Conservation (phyloP, 2,329 filamentous ascomycete genomes). For the Westerdykella ornata region DNA sequence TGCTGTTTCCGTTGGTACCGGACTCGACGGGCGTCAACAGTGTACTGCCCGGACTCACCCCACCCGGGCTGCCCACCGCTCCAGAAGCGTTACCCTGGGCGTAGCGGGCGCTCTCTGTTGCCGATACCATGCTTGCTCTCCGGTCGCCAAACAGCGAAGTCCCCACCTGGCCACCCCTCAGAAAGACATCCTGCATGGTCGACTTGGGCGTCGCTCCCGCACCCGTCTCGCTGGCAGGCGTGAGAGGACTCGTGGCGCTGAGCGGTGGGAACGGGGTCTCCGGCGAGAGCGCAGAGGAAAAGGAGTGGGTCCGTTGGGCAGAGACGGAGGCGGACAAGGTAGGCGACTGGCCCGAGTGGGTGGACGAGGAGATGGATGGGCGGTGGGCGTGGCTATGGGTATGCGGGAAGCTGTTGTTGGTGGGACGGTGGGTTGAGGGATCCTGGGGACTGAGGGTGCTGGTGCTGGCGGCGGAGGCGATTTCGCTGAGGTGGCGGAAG, state of each 20-base stretch:
- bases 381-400: slow-evolving; percentile 28
- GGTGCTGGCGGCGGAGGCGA: slow-evolving; percentile 10
- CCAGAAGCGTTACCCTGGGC: too few relatives aligned
- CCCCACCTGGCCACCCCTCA: slow-evolving; percentile 18
- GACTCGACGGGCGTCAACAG: too few relatives aligned
- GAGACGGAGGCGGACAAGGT: slow-evolving; percentile 18
- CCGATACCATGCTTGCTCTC: neutral
- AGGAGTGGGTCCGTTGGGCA: slow-evolving; percentile 23
- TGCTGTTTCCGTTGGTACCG: too few relatives aligned
- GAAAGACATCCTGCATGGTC: slow-evolving; percentile 23
- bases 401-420: too few relatives aligned
- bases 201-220: too few relatives aligned
- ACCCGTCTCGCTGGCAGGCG: slow-evolving; percentile 21
- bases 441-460: slow-evolving; percentile 21
- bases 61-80: too few relatives aligned
- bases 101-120: too few relatives aligned
- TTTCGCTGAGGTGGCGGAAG: slow-evolving; percentile 30
- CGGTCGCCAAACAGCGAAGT: neutral
- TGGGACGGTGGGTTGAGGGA: slow-evolving; percentile 8
- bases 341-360: slow-evolving; percentile 34
- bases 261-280: slow-evolving; percentile 25
- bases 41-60: too few relatives aligned
- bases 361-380: slow-evolving; percentile 33
- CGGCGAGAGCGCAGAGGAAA: slow-evolving; percentile 28
- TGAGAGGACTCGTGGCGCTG: slow-evolving; percentile 30